phyloP scores from a whole-genome alignment of 2,329 filamentous ascomycete species.

The Neoarthrinium moseri region DNA sequence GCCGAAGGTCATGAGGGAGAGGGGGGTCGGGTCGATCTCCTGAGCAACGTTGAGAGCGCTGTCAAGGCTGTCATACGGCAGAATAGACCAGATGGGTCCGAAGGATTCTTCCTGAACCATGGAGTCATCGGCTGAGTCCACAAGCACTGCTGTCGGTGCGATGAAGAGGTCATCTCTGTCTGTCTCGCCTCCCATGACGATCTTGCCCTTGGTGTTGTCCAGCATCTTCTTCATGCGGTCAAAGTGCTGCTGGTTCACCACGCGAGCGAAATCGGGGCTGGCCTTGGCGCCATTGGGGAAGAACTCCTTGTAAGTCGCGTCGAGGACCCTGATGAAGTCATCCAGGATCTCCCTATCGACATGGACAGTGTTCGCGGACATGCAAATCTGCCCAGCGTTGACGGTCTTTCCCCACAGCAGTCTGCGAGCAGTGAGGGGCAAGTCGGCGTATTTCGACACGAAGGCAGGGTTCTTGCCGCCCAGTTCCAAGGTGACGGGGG shows the following conservation, averaged over 20 bases:
- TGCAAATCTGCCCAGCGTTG: conserved; percentile 88
- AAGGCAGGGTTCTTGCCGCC: conserved; percentile 92
- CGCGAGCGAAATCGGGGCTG: conserved; percentile 76
- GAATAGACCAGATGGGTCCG: conserved; percentile 84
- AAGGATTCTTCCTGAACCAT: conserved; percentile 86
- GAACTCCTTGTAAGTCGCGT: conserved; percentile 70
- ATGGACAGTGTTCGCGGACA: conserved; percentile 89
- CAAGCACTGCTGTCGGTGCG: conserved; percentile 87
- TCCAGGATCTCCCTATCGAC: conserved; percentile 73
- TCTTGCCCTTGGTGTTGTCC: conserved; percentile 78
- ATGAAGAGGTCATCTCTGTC: conserved; percentile 82
- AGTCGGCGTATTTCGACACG: conserved; percentile 78
- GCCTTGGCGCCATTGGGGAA: conserved; percentile 78
- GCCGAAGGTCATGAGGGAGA: conserved; percentile 84
- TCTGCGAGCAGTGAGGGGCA: conserved; percentile 76
- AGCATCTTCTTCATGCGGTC: conserved; percentile 85
- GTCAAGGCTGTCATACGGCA: conserved; percentile 77
- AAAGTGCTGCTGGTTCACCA: conserved; percentile 80
- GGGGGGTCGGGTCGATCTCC: conserved; percentile 75
- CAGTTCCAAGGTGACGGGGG: conserved; percentile 85
- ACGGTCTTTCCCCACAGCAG: conserved; percentile 86
- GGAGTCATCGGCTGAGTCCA: conserved; percentile 71
- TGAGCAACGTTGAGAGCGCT: conserved; percentile 83
- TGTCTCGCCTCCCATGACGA: conserved; percentile 81
- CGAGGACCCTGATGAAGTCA: conserved; percentile 72